phyloP scores from a whole-genome alignment of 495 filamentous ascomycete genomes.

The Friedmanniomyces simplex region DNA sequence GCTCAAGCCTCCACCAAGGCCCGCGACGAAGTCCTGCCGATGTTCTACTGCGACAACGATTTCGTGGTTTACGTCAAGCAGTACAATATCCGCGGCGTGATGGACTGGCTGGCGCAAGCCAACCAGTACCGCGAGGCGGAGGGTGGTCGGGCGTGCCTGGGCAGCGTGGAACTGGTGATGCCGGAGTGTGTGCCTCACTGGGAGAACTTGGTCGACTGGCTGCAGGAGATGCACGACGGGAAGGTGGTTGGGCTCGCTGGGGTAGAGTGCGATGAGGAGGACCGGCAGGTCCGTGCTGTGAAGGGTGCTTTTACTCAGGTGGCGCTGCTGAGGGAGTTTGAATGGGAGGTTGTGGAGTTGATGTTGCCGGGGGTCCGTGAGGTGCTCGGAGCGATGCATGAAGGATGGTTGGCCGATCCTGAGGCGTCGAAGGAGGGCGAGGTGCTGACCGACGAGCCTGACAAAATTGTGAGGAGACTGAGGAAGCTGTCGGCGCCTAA shows the following conservation, averaged over 20 bases:
- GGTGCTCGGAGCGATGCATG: neutral
- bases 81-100: neutral
- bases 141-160: neutral
- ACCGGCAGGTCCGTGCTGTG: neutral
- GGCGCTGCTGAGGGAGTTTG: neutral
- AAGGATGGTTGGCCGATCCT: neutral
- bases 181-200: constrained; percentile 1
- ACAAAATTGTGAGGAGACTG: neutral
- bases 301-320: constrained; percentile 1
- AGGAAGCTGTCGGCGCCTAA: neutral
- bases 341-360: neutral
- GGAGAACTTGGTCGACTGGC: constrained; percentile 5
- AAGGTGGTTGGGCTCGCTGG: neutral
- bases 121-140: too few relatives aligned
- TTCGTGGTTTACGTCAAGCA: neutral
- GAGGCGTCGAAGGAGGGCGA: too few relatives aligned
- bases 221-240: neutral
- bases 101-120: neutral
- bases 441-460: neutral
- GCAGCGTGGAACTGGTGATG: neutral
- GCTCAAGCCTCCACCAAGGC: neutral
- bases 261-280: neutral
- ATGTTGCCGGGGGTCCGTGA: neutral
- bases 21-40: neutral
- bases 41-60: neutral